Evolutionary conservation across 805 yeast species (phyloP).

Genomic region (Vanderwaltozyma yarrowii): DNA sequence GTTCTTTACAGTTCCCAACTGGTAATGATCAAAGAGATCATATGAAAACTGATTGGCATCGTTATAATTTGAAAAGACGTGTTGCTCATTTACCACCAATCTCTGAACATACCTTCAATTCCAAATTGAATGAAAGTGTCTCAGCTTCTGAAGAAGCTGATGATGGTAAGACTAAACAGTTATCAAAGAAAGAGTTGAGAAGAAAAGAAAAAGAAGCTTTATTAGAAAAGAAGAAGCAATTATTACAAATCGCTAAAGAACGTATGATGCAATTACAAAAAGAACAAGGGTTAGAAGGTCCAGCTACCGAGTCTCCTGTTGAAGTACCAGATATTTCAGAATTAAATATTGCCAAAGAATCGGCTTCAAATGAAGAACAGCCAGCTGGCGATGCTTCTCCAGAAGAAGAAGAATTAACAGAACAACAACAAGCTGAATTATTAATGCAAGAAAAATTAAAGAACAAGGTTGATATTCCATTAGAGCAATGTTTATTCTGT

Average conservation of each 20-base stretch:
- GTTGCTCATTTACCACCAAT: conserved; percentile 82
- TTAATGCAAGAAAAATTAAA: conserved; percentile 32
- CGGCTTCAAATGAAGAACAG: conserved; percentile 4
- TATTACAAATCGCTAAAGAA: conserved; percentile 33
- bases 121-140: conserved; percentile 40
- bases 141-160: conserved; percentile 13
- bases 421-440: conserved; percentile 31
- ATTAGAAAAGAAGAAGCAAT: conserved; percentile 32
- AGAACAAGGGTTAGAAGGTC: background rate
- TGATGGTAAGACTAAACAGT: conserved; percentile 17
- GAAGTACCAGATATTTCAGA: background rate
- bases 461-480: conserved; percentile 37
- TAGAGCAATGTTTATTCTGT: conserved; percentile 47
- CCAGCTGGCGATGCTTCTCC: conserved; percentile 5
- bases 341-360: background rate
- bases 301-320: background rate
- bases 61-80: conserved; percentile 88
- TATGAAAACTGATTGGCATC: conserved; percentile 98
- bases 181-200: conserved; percentile 34
- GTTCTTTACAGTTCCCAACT: conserved; percentile 65
- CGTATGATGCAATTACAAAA: conserved; percentile 22
- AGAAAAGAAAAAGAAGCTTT: conserved; percentile 35
- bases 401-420: conserved; percentile 27
- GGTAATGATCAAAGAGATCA: conserved; percentile 78
- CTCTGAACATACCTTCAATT: conserved; percentile 54